Evolutionary conservation across 352 stramenopile species (phyloP), one percentile per base, ranked within the genome.

Genomic region (Phytophthora quininea): DNA sequence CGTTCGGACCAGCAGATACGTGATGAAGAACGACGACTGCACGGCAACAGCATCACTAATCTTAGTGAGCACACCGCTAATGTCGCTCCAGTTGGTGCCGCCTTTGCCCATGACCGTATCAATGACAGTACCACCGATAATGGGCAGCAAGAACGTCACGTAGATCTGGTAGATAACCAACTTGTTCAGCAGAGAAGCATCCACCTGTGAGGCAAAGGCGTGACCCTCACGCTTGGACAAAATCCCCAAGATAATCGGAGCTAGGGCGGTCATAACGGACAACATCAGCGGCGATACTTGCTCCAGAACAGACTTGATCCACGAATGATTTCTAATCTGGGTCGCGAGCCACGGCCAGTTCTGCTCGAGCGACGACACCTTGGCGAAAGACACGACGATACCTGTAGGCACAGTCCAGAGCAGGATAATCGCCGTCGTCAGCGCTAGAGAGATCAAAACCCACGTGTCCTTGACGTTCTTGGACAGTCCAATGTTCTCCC

Each of bases 381-480:
- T 93, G 45, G 85, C 81, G 46, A 95, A 78, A 0, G 84, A 85
- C 51, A 95, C 88, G 8, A 93, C 82, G 49, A 93, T 76, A 57
- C 81, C 76, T 35, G 88, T 95, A 19, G 88, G 88, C 42, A 95
- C 82, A 10, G 83, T 93, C 88, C 88, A 95, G 19, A 95, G 89
- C 31, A 95, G 48, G 55, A 95, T 95, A 46, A 95, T 93, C 9
- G 71, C 82, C 5, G 71, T 74, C 19, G 84, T 87, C 6, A 89
- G 64, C 2, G 62, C 76, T 32, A 85, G 63, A 7, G 86, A 93
- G 54, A 93, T 82, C 56, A 91, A 63, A 30, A 80, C 76, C 83
- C 82, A 92, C 47, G 76, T 88, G 52, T 85, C 73, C 55, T 92
- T 93, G 14, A 72, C 67, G 57, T 89, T 91, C 66, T 89, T 79